Conservation (phyloP, 768 basidiomycete genomes). For the Naganishia onofrii region DNA sequence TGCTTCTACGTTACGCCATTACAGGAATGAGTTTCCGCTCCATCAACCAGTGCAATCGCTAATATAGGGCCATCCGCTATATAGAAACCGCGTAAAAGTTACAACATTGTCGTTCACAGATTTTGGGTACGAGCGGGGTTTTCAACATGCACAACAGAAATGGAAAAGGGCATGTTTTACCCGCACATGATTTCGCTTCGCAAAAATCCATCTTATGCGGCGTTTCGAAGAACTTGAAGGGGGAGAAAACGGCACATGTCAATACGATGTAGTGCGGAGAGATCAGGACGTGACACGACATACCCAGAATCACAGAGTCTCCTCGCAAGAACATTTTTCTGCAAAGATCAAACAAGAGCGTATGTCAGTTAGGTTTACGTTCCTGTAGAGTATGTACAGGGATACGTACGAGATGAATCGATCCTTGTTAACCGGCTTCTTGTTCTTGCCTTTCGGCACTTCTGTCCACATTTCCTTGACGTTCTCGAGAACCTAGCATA, state of each 20-base stretch:
- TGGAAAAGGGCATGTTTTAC: neutral
- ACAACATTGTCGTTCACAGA: neutral
- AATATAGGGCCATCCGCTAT: neutral
- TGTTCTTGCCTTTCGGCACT: constrained; percentile 93
- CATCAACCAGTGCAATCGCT: neutral
- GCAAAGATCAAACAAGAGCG: neutral
- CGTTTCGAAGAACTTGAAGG: constrained; percentile 21
- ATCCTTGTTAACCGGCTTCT: constrained; percentile 98
- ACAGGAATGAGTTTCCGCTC: neutral
- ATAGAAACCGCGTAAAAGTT: neutral
- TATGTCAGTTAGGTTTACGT: neutral
- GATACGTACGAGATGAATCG: constrained; percentile 70
- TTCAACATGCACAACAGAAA: neutral
- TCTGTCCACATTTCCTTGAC: constrained; percentile 90
- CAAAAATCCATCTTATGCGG: constrained; percentile 5
- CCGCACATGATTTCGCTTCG: neutral
- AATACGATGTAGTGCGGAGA: neutral
- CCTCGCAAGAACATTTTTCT: constrained; percentile 98
- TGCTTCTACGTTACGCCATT: no score
- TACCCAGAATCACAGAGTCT: constrained; percentile 95
- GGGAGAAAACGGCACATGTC: neutral
- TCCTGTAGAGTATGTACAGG: neutral
- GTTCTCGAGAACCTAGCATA: constrained; percentile 39
- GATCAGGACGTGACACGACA: constrained; percentile 31
- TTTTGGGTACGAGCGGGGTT: constrained; percentile 1